phyloP scores from a whole-genome alignment of 2,329 filamentous ascomycete genomes.

The Sarocladium kiliense region DNA sequence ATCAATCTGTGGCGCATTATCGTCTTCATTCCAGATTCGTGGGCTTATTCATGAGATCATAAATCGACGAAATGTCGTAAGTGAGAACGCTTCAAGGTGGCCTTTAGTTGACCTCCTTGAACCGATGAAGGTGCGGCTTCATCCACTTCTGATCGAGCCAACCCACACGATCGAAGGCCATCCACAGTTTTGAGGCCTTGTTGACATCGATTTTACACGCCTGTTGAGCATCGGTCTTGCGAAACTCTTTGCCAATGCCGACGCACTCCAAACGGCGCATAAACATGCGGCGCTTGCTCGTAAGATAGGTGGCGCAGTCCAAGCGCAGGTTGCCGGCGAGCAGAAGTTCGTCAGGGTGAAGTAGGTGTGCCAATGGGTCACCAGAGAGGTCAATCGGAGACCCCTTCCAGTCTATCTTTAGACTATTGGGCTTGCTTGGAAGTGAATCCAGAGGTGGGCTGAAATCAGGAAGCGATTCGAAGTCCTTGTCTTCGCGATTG shows the following conservation, averaged over 20 bases:
- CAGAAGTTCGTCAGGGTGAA: slow-evolving; percentile 73
- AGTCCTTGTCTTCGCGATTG: slow-evolving; percentile 80
- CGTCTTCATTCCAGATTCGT: too few species aligned
- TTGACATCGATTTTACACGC: slow-evolving; percentile 99
- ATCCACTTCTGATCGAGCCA: slow-evolving; percentile 63
- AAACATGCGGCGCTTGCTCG: slow-evolving; percentile 91
- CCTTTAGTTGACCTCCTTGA: slow-evolving; percentile 9
- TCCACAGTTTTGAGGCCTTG: slow-evolving; percentile 91
- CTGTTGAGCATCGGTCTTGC: slow-evolving; percentile 92
- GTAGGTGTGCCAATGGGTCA: slow-evolving; percentile 63
- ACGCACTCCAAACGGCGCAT: slow-evolving; percentile 65
- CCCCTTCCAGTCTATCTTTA: slow-evolving; percentile 87
- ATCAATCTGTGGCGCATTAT: too few species aligned
- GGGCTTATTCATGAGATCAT: background rate
- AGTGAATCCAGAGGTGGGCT: slow-evolving; percentile 66
- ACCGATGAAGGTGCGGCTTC: slow-evolving; percentile 23
- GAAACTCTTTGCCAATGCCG: slow-evolving; percentile 72
- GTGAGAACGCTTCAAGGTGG: slow-evolving; percentile 10
- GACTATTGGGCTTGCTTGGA: slow-evolving; percentile 58
- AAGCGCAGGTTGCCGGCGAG: slow-evolving; percentile 77
- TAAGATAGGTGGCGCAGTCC: slow-evolving; percentile 82
- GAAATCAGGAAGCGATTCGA: slow-evolving; percentile 63
- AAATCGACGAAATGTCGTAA: slow-evolving; percentile 11
- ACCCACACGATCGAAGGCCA: slow-evolving; percentile 78
- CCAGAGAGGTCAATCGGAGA: slow-evolving; percentile 68